These are phyloP conservation scores for Helichrysum umbraculigerum DNA, from an alignment of 129 eudicot genomes.

Conservation along the genomic window DNA sequence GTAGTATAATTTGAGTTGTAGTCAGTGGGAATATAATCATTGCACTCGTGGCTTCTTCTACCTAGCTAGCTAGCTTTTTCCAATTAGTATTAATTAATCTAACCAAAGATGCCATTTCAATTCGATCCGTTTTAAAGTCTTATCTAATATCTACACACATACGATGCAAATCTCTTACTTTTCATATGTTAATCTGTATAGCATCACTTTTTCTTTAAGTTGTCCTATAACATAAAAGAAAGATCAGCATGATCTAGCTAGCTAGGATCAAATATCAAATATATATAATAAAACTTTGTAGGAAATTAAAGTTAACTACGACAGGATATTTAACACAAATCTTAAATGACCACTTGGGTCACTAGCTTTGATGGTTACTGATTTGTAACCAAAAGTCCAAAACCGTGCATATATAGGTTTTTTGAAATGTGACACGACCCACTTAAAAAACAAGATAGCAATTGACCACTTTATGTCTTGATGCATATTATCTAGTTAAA, in stretches of 20 bases:
- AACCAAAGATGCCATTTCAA: slow-evolving; percentile 30
- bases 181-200: slow-evolving; percentile 2
- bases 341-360: not conserved
- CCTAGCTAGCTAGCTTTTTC: not conserved
- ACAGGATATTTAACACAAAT: not conserved
- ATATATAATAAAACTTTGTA: not conserved
- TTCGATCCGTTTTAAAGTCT: not conserved
- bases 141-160: not conserved
- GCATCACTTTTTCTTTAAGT: slow-evolving; percentile 4
- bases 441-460: too few relatives aligned
- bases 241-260: not conserved
- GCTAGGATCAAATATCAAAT: slow-evolving; percentile 1
- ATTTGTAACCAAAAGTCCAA: too few relatives aligned
- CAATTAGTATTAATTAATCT: slow-evolving; percentile 14
- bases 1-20: slow-evolving; percentile 23
- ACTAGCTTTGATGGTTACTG: not conserved
- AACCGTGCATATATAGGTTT: too few relatives aligned
- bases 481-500: too few relatives aligned
- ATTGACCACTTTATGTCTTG: too few relatives aligned
- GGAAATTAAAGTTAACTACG: not conserved
- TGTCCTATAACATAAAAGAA: not conserved
- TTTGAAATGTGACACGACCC: too few relatives aligned
- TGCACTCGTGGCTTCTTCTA: slow-evolving; percentile 39
- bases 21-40: slow-evolving; percentile 43
- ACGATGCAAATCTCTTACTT: slow-evolving; percentile 4